Base-by-base conservation (phyloP, 2,329 filamentous ascomycete genomes). In the Colletotrichum sp. region DNA sequence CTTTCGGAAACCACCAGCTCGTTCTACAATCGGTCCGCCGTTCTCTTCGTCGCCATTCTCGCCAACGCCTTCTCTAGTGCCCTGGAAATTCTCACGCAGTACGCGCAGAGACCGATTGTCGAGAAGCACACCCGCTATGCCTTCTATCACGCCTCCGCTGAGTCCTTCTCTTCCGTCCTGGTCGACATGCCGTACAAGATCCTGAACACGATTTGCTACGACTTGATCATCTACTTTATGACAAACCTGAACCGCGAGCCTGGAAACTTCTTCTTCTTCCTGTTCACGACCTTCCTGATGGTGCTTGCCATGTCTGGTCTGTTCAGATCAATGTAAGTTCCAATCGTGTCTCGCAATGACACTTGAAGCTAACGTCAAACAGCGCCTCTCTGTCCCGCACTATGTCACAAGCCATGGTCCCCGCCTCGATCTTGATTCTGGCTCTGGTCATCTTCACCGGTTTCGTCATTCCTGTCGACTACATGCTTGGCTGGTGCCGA, bases 151-250 rank as follows among this genome's bases (percentile, higher is more conserved):
- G 83, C 85, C 1, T 72, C 71, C 13, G 56, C 76, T 13, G 76
- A 77, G 7, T 72, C 76, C 0, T 67, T 77, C 24, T 74, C 76
- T 7, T 77, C 74, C 7, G 61, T 73, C 3, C 62, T 77, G 26
- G 69, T 73, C 13, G 76, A 76, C 18, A 71, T 77, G 36, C 76
- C 76, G 64, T 77, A 83, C 82, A 87, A 79, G 83, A 83, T 79
- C 14, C 7, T 75, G 10, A 91, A 91, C 76, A 84, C 89, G 2
- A 85, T 93, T 75, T 84, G 86, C 8, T 93, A 92, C 86, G 93
- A 93, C 79, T 64, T 92, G 69, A 87, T 89, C 3, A 81, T 94
- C 1, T 94, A 94, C 83, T 93, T 94, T 81, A 90, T 94, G 90
- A 89, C 90, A 1, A 89, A 92, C 74, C 85, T 94, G 9, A 86